Evolutionary conservation across 2,329 filamentous ascomycete genomes (phyloP), one percentile per base, ranked within the genome.

Genomic region (Fusarium luffae): DNA sequence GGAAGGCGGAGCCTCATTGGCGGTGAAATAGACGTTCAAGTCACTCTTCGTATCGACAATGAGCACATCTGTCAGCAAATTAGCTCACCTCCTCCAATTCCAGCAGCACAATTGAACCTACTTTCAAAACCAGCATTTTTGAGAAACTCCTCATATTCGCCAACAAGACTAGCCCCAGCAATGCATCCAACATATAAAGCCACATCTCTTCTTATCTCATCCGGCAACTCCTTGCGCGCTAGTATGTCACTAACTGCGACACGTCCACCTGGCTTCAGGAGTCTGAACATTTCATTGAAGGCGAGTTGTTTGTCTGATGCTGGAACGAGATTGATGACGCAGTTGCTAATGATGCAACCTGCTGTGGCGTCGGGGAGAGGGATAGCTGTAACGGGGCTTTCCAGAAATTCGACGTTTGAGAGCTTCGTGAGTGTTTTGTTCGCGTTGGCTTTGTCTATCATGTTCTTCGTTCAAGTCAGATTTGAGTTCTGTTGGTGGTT

Each of bases 241-340:
- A 91, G 78, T 13, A 90, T 89, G 71, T 91, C 89, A 3, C 83
- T 86, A 37, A 91, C 78, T 0, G 88, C 88, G 12, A 90, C 77
- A 9, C 88, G 78, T 1, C 89, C 89, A 5, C 86, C 85, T 0
- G 85, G 82, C 68, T 85, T 88, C 3, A 91, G 79, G 1, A 91
- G 67, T 2, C 89, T 83, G 59, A 81, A 81, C 71, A 90, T 89
- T 74, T 91, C 88, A 0, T 77, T 70, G 65, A 91, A 90, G 0
- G 84, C 87, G 0, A 37, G 63, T 8, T 78, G 81, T 72, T 89
- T 90, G 12, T 90, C 85, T 0, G 65, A 59, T 11, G 77, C 74
- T 0, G 86, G 86, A 2, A 89, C 85, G 1, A 89, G 84, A 68
- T 89, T 90, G 63, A 90, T 78, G 27, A 89, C 87, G 63, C 88